phyloP scores from a whole-genome alignment of 768 basidiomycete species.

The Chalciporus pseudorubinellus region DNA sequence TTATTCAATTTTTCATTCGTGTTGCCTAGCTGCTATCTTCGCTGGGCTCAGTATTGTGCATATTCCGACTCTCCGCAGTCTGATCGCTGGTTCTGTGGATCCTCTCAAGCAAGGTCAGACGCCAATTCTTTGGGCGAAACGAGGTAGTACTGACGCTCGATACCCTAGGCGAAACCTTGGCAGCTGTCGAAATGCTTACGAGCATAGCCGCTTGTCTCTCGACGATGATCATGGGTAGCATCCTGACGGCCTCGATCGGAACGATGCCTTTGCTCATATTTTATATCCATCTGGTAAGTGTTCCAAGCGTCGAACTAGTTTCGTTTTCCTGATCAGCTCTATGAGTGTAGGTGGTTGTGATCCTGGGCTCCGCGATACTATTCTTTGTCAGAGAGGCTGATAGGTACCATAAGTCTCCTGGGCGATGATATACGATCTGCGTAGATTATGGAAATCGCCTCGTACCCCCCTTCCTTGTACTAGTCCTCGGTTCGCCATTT shows the following conservation, averaged over 20 bases:
- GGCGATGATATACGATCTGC: conserved; percentile 1
- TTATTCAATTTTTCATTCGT: background rate
- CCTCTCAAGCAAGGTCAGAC: conserved; percentile 28
- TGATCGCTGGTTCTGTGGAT: conserved; percentile 27
- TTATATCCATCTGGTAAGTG: conserved; percentile 24
- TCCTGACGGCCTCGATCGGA: conserved; percentile 25
- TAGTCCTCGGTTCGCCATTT: too few relatives aligned
- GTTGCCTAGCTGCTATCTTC: conserved; percentile 13
- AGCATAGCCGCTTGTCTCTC: conserved; percentile 22
- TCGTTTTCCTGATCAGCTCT: background rate
- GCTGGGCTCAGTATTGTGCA: conserved; percentile 18
- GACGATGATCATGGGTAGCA: conserved; percentile 30
- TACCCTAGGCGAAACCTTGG: conserved; percentile 26
- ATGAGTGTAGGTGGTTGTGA: conserved; percentile 12
- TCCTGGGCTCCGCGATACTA: conserved; percentile 15
- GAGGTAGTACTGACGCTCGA: background rate
- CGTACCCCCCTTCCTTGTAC: too few relatives aligned
- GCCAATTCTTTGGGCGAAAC: too few relatives aligned
- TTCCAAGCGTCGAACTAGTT: background rate
- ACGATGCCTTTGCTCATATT: conserved; percentile 21
- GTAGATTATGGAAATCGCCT: too few relatives aligned
- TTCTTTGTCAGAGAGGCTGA: conserved; percentile 27
- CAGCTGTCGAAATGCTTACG: conserved; percentile 28
- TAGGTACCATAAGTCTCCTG: conserved; percentile 8
- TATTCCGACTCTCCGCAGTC: conserved; percentile 22